phyloP scores from a whole-genome alignment of 2,329 filamentous ascomycete genomes.

The Raffaelea deltoideospora region DNA sequence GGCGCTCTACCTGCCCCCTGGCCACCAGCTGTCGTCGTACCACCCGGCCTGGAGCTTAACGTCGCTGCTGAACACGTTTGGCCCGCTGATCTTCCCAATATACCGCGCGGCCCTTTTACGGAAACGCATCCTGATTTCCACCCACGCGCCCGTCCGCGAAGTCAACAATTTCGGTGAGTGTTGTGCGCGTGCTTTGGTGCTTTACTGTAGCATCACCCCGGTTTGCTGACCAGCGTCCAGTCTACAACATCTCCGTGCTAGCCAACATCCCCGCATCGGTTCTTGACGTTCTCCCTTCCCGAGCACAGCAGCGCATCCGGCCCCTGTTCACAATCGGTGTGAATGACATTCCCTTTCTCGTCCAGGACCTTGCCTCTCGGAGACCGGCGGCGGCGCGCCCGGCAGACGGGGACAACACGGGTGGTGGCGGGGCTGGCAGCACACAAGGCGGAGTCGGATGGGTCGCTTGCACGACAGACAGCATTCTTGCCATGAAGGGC shows the following conservation, averaged over 20 bases:
- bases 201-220: too few species aligned
- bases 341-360: slow-evolving; percentile 73
- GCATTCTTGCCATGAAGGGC: slow-evolving; percentile 74
- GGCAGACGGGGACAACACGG: slow-evolving; percentile 14
- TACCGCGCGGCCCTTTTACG: slow-evolving; percentile 75
- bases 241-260: slow-evolving; percentile 87
- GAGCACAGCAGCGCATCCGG: slow-evolving; percentile 52
- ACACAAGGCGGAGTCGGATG: slow-evolving; percentile 50
- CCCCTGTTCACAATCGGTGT: slow-evolving; percentile 90
- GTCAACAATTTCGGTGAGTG: slow-evolving; percentile 74
- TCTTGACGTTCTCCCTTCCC: slow-evolving; percentile 45
- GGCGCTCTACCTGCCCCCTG: slow-evolving; percentile 38
- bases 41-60: slow-evolving; percentile 80
- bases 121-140: slow-evolving; percentile 77
- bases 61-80: slow-evolving; percentile 65
- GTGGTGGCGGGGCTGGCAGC: slow-evolving; percentile 15
- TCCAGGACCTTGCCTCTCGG: too few species aligned
- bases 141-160: slow-evolving; percentile 70
- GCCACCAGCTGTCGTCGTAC: slow-evolving; percentile 55
- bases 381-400: slow-evolving; percentile 26
- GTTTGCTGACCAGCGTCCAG: slow-evolving; percentile 29
- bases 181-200: background rate
- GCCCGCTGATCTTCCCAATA: slow-evolving; percentile 81
- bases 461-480: slow-evolving; percentile 93
- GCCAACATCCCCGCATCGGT: slow-evolving; percentile 72